These are phyloP conservation scores for Alternaria longipes DNA, from an alignment of 2,329 filamentous ascomycete species.

Conservation along the genomic window DNA sequence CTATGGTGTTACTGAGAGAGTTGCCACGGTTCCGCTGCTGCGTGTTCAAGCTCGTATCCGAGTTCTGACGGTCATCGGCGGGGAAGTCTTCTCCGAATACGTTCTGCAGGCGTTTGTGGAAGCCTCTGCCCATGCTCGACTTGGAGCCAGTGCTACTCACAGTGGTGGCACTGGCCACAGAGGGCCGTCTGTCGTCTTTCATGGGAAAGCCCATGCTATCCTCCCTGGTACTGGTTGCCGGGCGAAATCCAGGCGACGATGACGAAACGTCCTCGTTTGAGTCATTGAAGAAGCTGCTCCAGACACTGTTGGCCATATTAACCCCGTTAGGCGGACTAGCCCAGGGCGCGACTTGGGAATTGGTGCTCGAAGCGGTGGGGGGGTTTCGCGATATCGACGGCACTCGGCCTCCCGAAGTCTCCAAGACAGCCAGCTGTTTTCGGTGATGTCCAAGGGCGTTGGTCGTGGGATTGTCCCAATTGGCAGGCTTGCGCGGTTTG, in stretches of 20 bases:
- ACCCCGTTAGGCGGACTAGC: conserved; percentile 54
- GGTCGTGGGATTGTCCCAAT: conserved; percentile 64
- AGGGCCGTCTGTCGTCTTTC: conserved; percentile 80
- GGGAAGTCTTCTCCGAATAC: conserved; percentile 94
- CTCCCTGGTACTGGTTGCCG: conserved; percentile 62
- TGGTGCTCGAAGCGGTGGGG: conserved; percentile 63
- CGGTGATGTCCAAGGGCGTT: conserved; percentile 75
- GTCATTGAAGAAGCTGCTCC: conserved; percentile 74
- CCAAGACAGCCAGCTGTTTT: conserved; percentile 74
- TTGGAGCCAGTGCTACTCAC: conserved; percentile 86
- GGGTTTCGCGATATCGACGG: conserved; percentile 67
- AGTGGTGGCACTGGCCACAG: conserved; percentile 85
- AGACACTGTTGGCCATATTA: conserved; percentile 56
- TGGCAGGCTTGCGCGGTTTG: conserved; percentile 53
- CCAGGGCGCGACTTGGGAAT: conserved; percentile 62
- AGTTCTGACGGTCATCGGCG: conserved; percentile 70
- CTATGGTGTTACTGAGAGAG: conserved; percentile 74
- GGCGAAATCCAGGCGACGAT: conserved; percentile 74
- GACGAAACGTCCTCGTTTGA: conserved; percentile 76
- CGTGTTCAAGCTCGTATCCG: conserved; percentile 71
- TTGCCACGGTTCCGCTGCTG: conserved; percentile 77
- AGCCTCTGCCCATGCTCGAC: conserved; percentile 71
- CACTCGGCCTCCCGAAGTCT: conserved; percentile 65
- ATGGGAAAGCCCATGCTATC: conserved; percentile 57
- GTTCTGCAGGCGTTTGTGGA: conserved; percentile 82